These are phyloP conservation scores for Ophiorrhiza pumila DNA, from an alignment of 257 asterid genomes.

Conservation along the genomic window DNA sequence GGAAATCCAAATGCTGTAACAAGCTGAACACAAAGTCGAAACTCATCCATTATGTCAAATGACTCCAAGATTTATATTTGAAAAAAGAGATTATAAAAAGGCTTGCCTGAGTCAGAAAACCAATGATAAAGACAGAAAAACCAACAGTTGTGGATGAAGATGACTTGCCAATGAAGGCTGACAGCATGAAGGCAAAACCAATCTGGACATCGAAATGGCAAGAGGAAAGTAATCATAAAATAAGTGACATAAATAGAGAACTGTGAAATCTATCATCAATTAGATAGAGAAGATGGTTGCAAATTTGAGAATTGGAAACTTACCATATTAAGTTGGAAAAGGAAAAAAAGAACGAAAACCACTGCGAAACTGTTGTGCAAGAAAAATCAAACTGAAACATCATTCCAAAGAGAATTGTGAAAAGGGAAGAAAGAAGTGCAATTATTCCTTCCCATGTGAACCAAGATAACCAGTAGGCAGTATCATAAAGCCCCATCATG, in stretches of 20 bases:
- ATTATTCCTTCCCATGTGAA: slow-evolving; percentile 78
- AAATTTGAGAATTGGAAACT: slow-evolving; percentile 18
- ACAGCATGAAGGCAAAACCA: slow-evolving; percentile 70
- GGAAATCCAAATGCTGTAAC: slow-evolving; percentile 88
- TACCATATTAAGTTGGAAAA: slow-evolving; percentile 81
- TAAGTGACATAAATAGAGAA: too few relatives aligned
- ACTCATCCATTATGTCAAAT: slow-evolving; percentile 19
- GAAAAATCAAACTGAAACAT: slow-evolving; percentile 88
- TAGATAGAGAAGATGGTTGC: not conserved
- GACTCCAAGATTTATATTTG: slow-evolving; percentile 11
- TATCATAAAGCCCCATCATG: slow-evolving; percentile 94
- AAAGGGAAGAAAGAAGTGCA: slow-evolving; percentile 56
- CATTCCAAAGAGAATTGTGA: slow-evolving; percentile 86
- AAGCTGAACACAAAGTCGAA: slow-evolving; percentile 38
- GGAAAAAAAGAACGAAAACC: slow-evolving; percentile 68
- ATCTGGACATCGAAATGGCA: too few relatives aligned
- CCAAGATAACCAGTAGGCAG: slow-evolving; percentile 93
- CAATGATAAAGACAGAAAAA: slow-evolving; percentile 58
- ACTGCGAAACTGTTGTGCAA: slow-evolving; percentile 61
- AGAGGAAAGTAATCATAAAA: not conserved
- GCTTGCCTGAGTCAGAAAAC: slow-evolving; percentile 79
- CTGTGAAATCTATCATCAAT: too few relatives aligned
- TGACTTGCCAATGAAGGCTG: slow-evolving; percentile 71
- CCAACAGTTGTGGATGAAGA: slow-evolving; percentile 73
- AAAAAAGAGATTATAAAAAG: slow-evolving; percentile 25